Percentiles rank a stretch among this genome's conserved stretches.
These are phyloP conservation scores for Trichoderma hamatum DNA, from an alignment of 2,329 filamentous ascomycete species.

Conservation along the genomic window DNA sequence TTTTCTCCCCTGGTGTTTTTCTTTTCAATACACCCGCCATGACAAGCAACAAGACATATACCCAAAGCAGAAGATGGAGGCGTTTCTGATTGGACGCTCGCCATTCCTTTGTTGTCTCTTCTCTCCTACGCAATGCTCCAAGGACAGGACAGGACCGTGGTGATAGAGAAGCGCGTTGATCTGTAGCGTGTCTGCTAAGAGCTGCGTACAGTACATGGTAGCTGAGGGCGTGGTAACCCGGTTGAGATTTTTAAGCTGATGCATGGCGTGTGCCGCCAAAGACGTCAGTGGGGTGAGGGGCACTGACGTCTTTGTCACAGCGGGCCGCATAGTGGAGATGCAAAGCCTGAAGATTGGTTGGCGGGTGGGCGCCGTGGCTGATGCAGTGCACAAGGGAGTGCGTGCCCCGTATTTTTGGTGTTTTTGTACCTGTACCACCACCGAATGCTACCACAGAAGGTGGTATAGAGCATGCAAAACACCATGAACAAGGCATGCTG, in stretches of 20 bases:
- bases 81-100: neutral
- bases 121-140: neutral
- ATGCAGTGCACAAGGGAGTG: neutral
- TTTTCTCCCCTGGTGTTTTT: too few relatives aligned
- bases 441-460: neutral
- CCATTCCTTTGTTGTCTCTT: slow-evolving; percentile 13
- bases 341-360: slow-evolving; percentile 24
- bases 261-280: slow-evolving; percentile 15
- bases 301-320: slow-evolving; percentile 27
- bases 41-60: neutral
- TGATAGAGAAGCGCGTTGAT: neutral
- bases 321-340: slow-evolving; percentile 25
- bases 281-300: slow-evolving; percentile 26
- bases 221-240: slow-evolving; percentile 9
- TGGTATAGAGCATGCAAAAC: neutral
- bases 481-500: neutral
- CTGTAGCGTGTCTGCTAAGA: neutral
- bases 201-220: neutral
- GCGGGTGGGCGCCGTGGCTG: neutral
- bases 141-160: neutral
- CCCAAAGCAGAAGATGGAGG: neutral
- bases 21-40: too few relatives aligned
- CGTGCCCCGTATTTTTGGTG: neutral
- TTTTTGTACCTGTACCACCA: neutral
- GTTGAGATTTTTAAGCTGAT: slow-evolving; percentile 10